Conservation (phyloP, 371 early-diverging fungal genomes). For the Sporodiniella umbellata region DNA sequence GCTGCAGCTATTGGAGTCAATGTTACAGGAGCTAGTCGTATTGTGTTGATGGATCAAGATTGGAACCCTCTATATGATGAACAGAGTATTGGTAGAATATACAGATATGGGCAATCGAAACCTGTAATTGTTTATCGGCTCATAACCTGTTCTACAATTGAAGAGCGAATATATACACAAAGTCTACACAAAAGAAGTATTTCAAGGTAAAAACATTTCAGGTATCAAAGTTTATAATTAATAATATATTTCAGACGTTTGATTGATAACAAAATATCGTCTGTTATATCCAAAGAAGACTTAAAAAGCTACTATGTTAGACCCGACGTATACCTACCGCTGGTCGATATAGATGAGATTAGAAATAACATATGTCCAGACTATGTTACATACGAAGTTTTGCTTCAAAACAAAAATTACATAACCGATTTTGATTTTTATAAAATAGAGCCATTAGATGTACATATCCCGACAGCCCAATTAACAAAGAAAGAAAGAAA, state of each 20-base stretch:
- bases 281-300: conserved; percentile 5
- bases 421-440: conserved; percentile 1
- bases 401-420: conserved; percentile 1
- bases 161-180: conserved; percentile 26
- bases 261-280: conserved; percentile 52
- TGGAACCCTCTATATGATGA: conserved; percentile 97
- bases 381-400: background rate
- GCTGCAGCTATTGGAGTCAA: conserved; percentile 89
- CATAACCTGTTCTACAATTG: conserved; percentile 42
- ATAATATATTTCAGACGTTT: conserved; percentile 55
- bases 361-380: background rate
- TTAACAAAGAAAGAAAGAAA: background rate
- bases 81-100: conserved; percentile 82
- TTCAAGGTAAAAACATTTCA: conserved; percentile 41
- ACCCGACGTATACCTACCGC: background rate
- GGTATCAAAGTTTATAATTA: conserved; percentile 47
- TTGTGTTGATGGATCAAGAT: conserved; percentile 88
- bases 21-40: conserved; percentile 81
- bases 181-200: conserved; percentile 33
- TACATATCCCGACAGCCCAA: background rate
- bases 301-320: conserved; percentile 1
- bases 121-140: conserved; percentile 53
- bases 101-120: conserved; percentile 55
- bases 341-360: background rate
- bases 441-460: background rate